phyloP scores from a whole-genome alignment of 306 rosid genomes.

The Castanea mollissima region DNA sequence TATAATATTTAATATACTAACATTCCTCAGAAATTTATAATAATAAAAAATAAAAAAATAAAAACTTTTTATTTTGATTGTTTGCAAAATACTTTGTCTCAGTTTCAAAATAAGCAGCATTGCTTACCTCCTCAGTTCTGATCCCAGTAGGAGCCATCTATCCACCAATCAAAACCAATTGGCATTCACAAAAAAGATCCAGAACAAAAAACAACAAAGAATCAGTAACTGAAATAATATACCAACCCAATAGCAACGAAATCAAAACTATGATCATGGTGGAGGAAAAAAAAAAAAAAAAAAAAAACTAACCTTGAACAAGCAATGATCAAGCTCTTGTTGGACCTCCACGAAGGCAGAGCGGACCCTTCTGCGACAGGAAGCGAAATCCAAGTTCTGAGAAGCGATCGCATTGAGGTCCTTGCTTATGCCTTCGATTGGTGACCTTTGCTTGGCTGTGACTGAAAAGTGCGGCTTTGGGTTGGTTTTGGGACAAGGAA shows the following conservation, averaged over 20 bases:
- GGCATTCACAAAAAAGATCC: slow-evolving; percentile 12
- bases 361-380: slow-evolving; percentile 61
- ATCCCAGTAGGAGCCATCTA: slow-evolving; percentile 85
- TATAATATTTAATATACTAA: slow-evolving; percentile 9
- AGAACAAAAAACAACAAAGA: slow-evolving; percentile 2
- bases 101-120: slow-evolving; percentile 11
- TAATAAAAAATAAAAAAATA: neutral
- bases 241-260: neutral
- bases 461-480: slow-evolving; percentile 21
- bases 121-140: slow-evolving; percentile 71
- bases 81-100: neutral
- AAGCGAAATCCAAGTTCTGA: slow-evolving; percentile 62
- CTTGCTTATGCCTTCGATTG: slow-evolving; percentile 49
- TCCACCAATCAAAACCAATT: slow-evolving; percentile 21
- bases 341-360: slow-evolving; percentile 56
- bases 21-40: neutral
- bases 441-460: slow-evolving; percentile 31
- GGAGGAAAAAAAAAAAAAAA: neutral
- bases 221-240: slow-evolving; percentile 11
- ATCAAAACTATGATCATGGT: neutral
- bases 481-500: neutral
- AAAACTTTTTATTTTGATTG: too few relatives aligned
- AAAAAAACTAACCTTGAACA: slow-evolving; percentile 55
- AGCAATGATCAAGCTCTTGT: slow-evolving; percentile 58
- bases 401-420: slow-evolving; percentile 56